Percentiles rank a stretch among this genome's conserved stretches.
phyloP scores from a whole-genome alignment of 1,139 yeast species.

The Diutina rugosa region DNA sequence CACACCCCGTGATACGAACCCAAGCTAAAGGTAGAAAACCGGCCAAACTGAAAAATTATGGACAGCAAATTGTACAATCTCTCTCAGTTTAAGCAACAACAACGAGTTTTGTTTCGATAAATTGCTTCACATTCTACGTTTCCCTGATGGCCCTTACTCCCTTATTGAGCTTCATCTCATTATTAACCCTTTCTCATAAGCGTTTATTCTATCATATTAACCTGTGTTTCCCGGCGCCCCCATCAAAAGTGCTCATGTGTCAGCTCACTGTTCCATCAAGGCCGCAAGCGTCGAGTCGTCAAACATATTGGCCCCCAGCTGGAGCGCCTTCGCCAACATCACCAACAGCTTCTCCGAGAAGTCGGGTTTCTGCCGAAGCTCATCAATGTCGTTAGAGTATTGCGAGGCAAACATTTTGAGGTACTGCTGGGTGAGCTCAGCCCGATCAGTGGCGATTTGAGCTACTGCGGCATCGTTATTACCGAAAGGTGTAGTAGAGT shows the following conservation, averaged over 20 bases:
- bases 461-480: constrained; percentile 12
- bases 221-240: not conserved
- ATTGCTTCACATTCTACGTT: no score
- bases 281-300: constrained; percentile 34
- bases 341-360: constrained; percentile 46
- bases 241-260: no score
- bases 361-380: constrained; percentile 52
- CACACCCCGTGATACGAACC: not conserved
- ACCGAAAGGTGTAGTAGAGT: not conserved
- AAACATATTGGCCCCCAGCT: constrained; percentile 54
- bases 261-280: not conserved
- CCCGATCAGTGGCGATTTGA: constrained; percentile 16
- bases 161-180: no score
- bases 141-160: no score
- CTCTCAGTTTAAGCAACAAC: no score
- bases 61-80: no score
- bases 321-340: constrained; percentile 50
- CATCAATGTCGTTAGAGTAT: constrained; percentile 53
- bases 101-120: no score
- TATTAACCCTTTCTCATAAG: not conserved
- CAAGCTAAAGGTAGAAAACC: not conserved
- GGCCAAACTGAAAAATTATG: no score
- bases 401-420: constrained; percentile 43
- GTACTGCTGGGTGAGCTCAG: constrained; percentile 37
- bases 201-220: not conserved